Conservation (phyloP, 768 basidiomycete genomes). For the Terana coerulea region DNA sequence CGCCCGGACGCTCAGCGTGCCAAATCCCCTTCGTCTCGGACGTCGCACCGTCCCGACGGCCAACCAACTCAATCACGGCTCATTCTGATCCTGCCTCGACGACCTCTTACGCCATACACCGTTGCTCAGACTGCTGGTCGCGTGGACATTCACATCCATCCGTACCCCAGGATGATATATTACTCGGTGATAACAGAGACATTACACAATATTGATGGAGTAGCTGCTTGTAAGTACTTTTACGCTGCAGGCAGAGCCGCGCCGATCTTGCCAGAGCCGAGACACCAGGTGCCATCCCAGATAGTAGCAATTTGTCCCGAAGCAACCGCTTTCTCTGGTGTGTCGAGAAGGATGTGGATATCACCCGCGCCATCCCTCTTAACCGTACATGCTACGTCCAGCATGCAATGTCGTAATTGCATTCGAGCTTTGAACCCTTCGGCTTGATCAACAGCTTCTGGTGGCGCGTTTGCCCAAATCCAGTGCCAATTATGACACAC, state of each 20-base stretch:
- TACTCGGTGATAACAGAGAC: conserved; percentile 1
- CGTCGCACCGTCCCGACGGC: conserved; percentile 1
- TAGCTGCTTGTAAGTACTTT: too few relatives aligned
- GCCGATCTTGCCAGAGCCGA: conserved; percentile 75
- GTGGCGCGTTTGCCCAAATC: conserved; percentile 69
- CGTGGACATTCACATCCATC: neutral
- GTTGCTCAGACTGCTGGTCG: neutral
- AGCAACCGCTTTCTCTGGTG: conserved; percentile 64
- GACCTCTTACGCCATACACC: neutral
- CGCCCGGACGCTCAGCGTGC: conserved; percentile 1
- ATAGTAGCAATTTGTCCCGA: conserved; percentile 79
- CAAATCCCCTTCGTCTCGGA: conserved; percentile 5
- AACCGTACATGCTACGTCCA: conserved; percentile 48
- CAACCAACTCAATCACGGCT: neutral
- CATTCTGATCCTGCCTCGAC: neutral
- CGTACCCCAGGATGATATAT: too few relatives aligned
- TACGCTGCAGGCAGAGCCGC: too few relatives aligned
- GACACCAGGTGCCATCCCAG: conserved; percentile 73
- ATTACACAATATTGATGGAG: too few relatives aligned
- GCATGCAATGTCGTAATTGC: conserved; percentile 73
- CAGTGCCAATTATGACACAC: conserved; percentile 56
- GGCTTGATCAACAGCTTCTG: conserved; percentile 36
- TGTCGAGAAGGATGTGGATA: conserved; percentile 48
- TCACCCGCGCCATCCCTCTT: conserved; percentile 36
- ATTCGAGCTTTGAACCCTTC: conserved; percentile 47